Evolutionary conservation across 441 rosid genomes (phyloP).

Genomic region (Flueggea neowawraea): DNA sequence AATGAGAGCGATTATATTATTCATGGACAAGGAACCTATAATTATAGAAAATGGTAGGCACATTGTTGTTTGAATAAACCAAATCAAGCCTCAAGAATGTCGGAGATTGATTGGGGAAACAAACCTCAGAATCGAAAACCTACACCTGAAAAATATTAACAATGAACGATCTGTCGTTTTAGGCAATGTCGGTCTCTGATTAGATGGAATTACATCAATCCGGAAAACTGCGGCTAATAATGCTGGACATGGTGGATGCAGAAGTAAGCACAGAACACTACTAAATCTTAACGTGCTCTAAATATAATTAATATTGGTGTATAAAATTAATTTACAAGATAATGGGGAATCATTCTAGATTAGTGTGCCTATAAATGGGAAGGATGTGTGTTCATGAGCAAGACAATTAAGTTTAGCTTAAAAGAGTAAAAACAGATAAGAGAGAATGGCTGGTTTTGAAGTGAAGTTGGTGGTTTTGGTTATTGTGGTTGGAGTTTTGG

Average conservation of each 20-base stretch:
- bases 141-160: conserved; percentile 16
- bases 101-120: neutral
- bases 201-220: conserved; percentile 14
- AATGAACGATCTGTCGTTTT: neutral
- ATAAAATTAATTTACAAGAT: neutral
- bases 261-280: conserved; percentile 12
- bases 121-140: conserved; percentile 6
- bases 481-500: neutral
- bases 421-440: neutral
- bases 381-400: conserved; percentile 5
- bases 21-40: too few relatives aligned
- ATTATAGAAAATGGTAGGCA: too few relatives aligned
- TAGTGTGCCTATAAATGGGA: conserved; percentile 14
- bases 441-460: conserved; percentile 14
- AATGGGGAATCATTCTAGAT: conserved; percentile 5
- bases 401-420: neutral
- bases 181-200: conserved; percentile 10
- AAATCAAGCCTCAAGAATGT: neutral
- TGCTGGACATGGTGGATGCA: conserved; percentile 11
- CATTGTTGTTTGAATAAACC: too few relatives aligned
- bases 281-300: neutral
- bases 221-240: neutral
- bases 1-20: too few relatives aligned
- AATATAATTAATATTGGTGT: neutral
- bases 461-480: conserved; percentile 5